Base-by-base conservation (phyloP, 208 protist genomes). In the Jaenimonas drosophilae region DNA sequence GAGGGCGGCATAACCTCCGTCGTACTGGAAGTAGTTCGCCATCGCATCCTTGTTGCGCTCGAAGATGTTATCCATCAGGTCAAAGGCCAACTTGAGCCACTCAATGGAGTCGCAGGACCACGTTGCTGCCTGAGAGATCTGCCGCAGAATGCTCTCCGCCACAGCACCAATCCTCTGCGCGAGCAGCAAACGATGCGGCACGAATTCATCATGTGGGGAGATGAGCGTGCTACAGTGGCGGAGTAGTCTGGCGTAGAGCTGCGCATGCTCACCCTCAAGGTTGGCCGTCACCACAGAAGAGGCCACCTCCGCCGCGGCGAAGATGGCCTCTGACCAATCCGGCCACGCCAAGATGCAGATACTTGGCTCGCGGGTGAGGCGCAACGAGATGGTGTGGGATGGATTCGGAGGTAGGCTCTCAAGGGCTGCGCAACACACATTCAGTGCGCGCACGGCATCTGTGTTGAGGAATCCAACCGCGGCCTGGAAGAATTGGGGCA, bases 11-110 rank as follows among this genome's bases (percentile, higher is more conserved):
- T 54, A 0, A 41, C 49, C 14, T 70, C 67, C 32, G 78, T 66
- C 56, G 83, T 66, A 4, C 77, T n/a, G n/a, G n/a, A 89, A 55
- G 55, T 76, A 88, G 3, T 54, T 36, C 27, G 73, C 40, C 9
- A 72, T 54, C 0, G 41, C 49, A 9, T 70, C 67, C 32, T 81
- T 66, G 59, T 86, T 66, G 6, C 77, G 74, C 48, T 87, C 75
- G 44, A 90, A 82, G 2, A 70, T 66, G 64, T 86, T 89, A 6
- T 85, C 68, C 24, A 93, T 48, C 21, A 93, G 40, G 19, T 64
- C 70, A 40, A 67, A 84, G 2, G 75, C 52, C 29, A 88, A 54
- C 37, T 70, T 60, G 17, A 88, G 54, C 25, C 78, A 31, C 33
- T 83, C 63, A 2, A n/a, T n/a, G n/a, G n/a, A n/a, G n/a, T n/a